A percentile compares a stretch with the other conserved stretches of the same genome.
Conservation (phyloP, 2,329 filamentous ascomycete species). For the Phialemoniopsis sp. region DNA sequence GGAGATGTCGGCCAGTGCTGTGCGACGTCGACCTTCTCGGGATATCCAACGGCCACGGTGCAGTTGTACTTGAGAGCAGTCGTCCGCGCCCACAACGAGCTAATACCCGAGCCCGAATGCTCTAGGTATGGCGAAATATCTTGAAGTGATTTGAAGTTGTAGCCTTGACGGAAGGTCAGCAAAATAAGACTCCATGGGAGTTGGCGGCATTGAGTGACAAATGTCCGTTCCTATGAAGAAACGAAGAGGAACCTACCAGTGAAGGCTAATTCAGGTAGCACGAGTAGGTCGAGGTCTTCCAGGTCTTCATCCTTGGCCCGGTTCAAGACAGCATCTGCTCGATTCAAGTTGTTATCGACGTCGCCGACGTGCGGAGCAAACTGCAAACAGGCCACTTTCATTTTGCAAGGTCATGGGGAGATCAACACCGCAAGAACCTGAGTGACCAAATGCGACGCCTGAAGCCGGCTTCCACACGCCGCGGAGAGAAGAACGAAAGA, state of each 20-base stretch:
- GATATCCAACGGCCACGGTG: slow-evolving; percentile 64
- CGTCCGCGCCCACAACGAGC: slow-evolving; percentile 63
- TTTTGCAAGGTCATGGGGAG: too few species aligned
- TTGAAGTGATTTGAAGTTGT: slow-evolving; percentile 65
- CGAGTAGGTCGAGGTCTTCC: slow-evolving; percentile 61
- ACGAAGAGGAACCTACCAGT: too few species aligned
- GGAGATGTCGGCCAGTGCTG: too few species aligned
- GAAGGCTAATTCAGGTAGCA: slow-evolving; percentile 71
- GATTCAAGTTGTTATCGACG: slow-evolving; percentile 61
- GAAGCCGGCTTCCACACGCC: too few species aligned
- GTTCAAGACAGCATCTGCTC: slow-evolving; percentile 56
- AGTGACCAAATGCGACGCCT: too few species aligned
- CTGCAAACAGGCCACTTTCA: slow-evolving; percentile 55
- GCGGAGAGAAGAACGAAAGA: too few species aligned
- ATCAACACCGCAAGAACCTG: too few species aligned
- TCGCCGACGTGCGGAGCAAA: slow-evolving; percentile 65
- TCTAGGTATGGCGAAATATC: slow-evolving; percentile 67
- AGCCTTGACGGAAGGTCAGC: too few species aligned
- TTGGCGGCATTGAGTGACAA: too few species aligned
- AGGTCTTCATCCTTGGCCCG: slow-evolving; percentile 44
- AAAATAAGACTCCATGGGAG: too few species aligned
- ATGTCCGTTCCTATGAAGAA: slow-evolving; percentile 35
- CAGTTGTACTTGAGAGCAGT: slow-evolving; percentile 61
- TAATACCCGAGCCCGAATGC: slow-evolving; percentile 56
- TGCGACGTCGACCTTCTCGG: too few species aligned